Evolutionary conservation across 2,329 filamentous ascomycete species (phyloP), one percentile per base, ranked within the genome.

Genomic region (Fusarium sp.): DNA sequence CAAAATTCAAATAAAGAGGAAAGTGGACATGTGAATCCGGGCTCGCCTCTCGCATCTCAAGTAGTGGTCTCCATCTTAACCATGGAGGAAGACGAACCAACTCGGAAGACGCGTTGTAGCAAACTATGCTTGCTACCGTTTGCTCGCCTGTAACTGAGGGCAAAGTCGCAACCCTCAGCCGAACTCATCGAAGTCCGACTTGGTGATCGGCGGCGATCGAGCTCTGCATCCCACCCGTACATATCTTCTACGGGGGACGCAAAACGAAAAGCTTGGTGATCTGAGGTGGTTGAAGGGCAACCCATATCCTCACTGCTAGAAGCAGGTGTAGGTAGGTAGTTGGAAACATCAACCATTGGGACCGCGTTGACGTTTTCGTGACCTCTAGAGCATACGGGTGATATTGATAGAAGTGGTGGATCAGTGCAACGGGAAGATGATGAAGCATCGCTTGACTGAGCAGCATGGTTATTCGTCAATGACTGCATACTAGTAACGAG

Each of bases 181-280:
- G 62, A 52, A 20, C 56, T 63, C 51, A 66, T 48, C 4, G 64
- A 71, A 8, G 61, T 46, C 20, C 63, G 55, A 16, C 64, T 58
- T 34, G 59, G 52, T 8, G 59, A 53, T 22, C 64, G 49, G 13
- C 67, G 62, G 45, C 73, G 74, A 18, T 74, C 61, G 45, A 75
- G 74, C 67, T 84, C 84, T 12, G 84, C 84, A 62, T 88, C 85
- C 86, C 86, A 88, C 15, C 86, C 86, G 59, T 88, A 88, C 7
- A 82, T 70, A 58, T 88, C 85, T 22, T 54, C 58, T 8, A 66
- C 51, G 3, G 71, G 56, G 11, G 71, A 66, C 5, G 72, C 59
- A 41, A 64, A 70, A 45, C 65, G 62, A 30, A 63, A 74, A 4
- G 64, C 64, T 20, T 67, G 40, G 2, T 60, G 41, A 34, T 67